phyloP scores from a whole-genome alignment of 2,329 filamentous ascomycete species.

The Botrytis aclada region DNA sequence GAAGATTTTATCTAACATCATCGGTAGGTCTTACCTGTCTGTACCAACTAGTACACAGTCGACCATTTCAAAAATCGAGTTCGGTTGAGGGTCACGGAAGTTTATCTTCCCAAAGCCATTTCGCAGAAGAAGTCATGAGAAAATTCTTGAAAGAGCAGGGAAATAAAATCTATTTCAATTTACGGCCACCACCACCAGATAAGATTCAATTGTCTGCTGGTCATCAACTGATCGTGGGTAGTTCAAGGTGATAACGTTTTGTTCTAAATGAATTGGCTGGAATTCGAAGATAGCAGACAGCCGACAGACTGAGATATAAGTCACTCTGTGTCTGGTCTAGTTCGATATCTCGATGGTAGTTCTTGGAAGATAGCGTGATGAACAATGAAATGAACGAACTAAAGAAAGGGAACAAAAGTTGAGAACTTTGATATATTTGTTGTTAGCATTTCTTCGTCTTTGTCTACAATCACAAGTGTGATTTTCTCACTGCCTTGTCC shows the following conservation, averaged over 20 bases:
- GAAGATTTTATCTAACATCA: neutral
- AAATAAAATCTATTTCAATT: neutral
- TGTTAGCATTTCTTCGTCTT: neutral
- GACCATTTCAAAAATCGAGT: neutral
- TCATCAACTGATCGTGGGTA: no score
- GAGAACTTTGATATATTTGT: no score
- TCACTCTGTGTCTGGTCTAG: no score
- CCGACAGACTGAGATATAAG: no score
- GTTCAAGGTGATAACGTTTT: rapidly evolving
- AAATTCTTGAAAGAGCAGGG: neutral
- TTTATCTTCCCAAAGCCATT: neutral
- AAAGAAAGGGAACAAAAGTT: neutral
- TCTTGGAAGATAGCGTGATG: no score
- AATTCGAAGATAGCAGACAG: no score
- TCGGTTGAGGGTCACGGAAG: neutral
- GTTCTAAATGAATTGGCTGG: no score
- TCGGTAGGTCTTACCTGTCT: neutral
- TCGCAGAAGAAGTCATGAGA: neutral
- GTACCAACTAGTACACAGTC: neutral
- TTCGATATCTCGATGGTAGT: no score
- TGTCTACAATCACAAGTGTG: neutral
- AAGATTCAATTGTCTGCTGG: neutral
- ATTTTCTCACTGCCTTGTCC: neutral
- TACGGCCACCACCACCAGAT: neutral
- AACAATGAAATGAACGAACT: neutral